A percentile compares a stretch with the other conserved stretches of the same genome.
Evolutionary conservation across 768 basidiomycete species (phyloP).

Genomic region (Bullera alba): DNA sequence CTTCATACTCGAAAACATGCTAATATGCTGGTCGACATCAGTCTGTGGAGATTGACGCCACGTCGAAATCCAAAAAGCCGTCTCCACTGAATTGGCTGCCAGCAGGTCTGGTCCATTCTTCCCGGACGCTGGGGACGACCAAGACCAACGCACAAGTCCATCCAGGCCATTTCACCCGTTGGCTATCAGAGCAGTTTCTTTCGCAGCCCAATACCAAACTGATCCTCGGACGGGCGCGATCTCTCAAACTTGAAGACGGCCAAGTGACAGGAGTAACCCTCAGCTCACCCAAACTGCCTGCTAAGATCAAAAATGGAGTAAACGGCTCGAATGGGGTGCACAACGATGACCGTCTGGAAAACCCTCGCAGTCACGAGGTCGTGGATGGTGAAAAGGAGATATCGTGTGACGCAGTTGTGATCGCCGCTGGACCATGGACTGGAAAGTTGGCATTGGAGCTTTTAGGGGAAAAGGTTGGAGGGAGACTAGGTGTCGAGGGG

Average conservation of each 20-base stretch:
- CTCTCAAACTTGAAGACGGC: conserved; percentile 4
- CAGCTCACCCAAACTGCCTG: neutral
- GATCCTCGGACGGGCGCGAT: conserved; percentile 29
- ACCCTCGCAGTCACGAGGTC: too few relatives aligned
- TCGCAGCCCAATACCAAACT: conserved; percentile 25
- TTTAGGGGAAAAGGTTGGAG: conserved; percentile 35
- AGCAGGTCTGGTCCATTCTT: conserved; percentile 24
- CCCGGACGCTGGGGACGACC: conserved; percentile 30
- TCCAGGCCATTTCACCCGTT: conserved; percentile 40
- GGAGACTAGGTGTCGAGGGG: conserved; percentile 36
- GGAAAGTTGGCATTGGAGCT: conserved; percentile 50
- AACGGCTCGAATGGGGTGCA: too few relatives aligned
- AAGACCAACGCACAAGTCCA: conserved; percentile 45
- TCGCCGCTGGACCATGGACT: conserved; percentile 86
- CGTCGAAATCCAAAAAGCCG: conserved; percentile 17
- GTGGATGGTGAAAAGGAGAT: conserved; percentile 3
- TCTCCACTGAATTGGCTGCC: conserved; percentile 37
- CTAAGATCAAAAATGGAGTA: neutral
- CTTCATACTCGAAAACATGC: neutral
- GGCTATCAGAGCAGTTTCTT: conserved; percentile 30
- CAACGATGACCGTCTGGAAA: conserved; percentile 3
- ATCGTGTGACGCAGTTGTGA: conserved; percentile 61
- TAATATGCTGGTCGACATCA: too few relatives aligned
- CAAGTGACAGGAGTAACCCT: neutral
- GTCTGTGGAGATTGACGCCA: conserved; percentile 36